Evolutionary conservation across 2,329 filamentous ascomycete species (phyloP), one percentile per base, ranked within the genome.

Genomic region (Phoma sp.): DNA sequence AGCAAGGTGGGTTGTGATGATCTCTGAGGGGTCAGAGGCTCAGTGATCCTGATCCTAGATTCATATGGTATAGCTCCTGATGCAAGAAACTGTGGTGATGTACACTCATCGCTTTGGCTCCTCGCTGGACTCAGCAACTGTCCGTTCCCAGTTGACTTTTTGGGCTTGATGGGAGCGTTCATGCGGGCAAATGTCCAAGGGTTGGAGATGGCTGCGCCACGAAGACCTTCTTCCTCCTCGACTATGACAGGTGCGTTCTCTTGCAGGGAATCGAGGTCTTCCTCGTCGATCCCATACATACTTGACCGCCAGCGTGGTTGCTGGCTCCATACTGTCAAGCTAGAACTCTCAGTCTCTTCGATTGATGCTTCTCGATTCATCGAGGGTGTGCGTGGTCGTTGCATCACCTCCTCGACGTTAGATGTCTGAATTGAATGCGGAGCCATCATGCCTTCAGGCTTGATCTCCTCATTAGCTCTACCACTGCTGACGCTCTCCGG

Each of bases 131-230:
- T 71, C 21, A 58, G 58, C 4, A 67, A 50, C 26, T 71, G 72
- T 7, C 6, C 28, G 15, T 62, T 63, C n/a, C n/a, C 56, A 6
- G 14, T 10, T 6, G 28, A 17, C 25, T 49, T 56, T 23, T 47
- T 67, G 0, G 53, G 52, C 43, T 67, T 72, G 18, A 65, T 33
- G 1, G 54, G 45, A 14, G 74, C 49, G 38, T 81, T 80, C 72
- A 83, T 75, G 53, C 77, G 80, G 20, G 80, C 79, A 36, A 80
- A 73, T 0, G 76, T 77, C 79, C 79, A 83, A 1, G 81, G 81
- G 55, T 83, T 82, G 1, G 75, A 78, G 4, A 77, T 47, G 4
- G 57, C 66, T 21, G 69, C 60, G 47, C 74, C 69, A 39, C 60
- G 71, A 3, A 57, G 63, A 18, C 62, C 70, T 32, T 73, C 67